Evolutionary conservation across 805 yeast species (phyloP).

Genomic region (Torulaspora delbrueckii): DNA sequence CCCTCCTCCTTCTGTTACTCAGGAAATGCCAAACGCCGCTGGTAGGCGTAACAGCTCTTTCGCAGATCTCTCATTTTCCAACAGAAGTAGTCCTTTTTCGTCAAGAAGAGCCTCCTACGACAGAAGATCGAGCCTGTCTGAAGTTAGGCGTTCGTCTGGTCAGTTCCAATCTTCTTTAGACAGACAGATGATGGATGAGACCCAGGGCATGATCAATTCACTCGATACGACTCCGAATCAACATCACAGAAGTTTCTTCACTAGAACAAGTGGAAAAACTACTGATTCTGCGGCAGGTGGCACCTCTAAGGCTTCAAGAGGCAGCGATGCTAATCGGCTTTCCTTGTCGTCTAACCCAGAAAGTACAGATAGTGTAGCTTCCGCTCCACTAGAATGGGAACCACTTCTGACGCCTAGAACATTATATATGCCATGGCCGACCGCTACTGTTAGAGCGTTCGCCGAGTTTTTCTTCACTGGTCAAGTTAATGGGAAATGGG

Average conservation of each 20-base stretch:
- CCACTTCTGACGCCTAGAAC: conserved; percentile 64
- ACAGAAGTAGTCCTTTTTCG: conserved; percentile 26
- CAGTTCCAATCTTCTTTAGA: conserved; percentile 20
- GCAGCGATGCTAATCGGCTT: conserved; percentile 14
- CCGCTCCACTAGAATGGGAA: conserved; percentile 40
- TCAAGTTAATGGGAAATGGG: conserved; percentile 72
- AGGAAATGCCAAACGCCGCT: conserved; percentile 4
- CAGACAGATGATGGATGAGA: conserved; percentile 21
- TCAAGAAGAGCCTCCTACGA: conserved; percentile 27
- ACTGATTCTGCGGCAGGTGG: conserved; percentile 6
- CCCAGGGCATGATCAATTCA: conserved; percentile 2
- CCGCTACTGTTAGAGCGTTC: conserved; percentile 57
- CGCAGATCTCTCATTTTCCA: conserved; percentile 15
- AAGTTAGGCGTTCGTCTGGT: conserved; percentile 16
- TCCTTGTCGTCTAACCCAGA: conserved; percentile 17
- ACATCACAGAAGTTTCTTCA: conserved; percentile 9
- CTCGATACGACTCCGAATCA: conserved; percentile 1
- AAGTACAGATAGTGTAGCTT: conserved; percentile 12
- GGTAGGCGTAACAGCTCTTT: conserved; percentile 13
- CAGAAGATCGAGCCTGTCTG: conserved; percentile 16
- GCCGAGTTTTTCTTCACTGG: conserved; percentile 75
- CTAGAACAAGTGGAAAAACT: conserved; percentile 4
- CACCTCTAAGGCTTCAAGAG: conserved; percentile 2
- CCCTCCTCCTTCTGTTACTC: conserved; percentile 40
- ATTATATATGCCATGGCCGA: conserved; percentile 62